Conservation (phyloP, 1,284 basidiomycete genomes). For the Moesziomyces sp. region DNA sequence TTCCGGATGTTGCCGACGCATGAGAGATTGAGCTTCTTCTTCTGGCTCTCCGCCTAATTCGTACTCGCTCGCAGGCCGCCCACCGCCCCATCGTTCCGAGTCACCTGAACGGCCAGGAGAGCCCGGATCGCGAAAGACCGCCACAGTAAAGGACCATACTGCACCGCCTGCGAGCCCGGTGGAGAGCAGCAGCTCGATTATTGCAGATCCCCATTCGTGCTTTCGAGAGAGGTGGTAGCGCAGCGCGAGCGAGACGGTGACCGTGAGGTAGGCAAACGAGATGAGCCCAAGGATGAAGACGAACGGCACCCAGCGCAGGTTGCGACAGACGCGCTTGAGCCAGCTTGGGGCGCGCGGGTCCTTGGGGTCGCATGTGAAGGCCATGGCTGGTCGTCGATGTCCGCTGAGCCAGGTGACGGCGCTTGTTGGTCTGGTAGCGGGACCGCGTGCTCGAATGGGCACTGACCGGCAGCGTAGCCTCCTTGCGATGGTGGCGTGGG, state of each 20-base stretch:
- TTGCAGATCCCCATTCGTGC: slow-evolving; percentile 24
- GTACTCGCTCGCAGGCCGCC: slow-evolving; percentile 11
- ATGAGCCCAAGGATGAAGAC: slow-evolving; percentile 43
- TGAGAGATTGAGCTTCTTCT: slow-evolving; percentile 25
- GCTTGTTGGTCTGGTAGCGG: too few species aligned
- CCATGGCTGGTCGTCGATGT: slow-evolving; percentile 7
- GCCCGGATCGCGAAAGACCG: slow-evolving; percentile 48
- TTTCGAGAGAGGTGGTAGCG: slow-evolving; percentile 29
- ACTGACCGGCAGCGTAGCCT: too few species aligned
- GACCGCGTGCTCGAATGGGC: too few species aligned
- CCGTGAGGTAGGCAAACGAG: slow-evolving; percentile 41
- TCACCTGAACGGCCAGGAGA: slow-evolving; percentile 14
- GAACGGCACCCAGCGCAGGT: slow-evolving; percentile 43
- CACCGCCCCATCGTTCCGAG: slow-evolving; percentile 15
- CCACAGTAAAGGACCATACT: slow-evolving; percentile 45
- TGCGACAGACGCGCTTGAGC: slow-evolving; percentile 25
- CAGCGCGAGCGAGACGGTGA: slow-evolving; percentile 39
- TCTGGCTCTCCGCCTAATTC: slow-evolving; percentile 10
- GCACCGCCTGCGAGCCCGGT: slow-evolving; percentile 44
- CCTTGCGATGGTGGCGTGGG: too few species aligned
- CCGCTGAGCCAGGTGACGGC: too few species aligned
- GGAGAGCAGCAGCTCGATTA: slow-evolving; percentile 35
- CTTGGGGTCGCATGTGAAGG: slow-evolving; percentile 47
- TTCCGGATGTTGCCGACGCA: slow-evolving; percentile 2
- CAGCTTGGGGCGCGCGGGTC: slow-evolving; percentile 25